Conservation (phyloP, 2,329 filamentous ascomycete species). For the Arthrinium puccinioides region DNA sequence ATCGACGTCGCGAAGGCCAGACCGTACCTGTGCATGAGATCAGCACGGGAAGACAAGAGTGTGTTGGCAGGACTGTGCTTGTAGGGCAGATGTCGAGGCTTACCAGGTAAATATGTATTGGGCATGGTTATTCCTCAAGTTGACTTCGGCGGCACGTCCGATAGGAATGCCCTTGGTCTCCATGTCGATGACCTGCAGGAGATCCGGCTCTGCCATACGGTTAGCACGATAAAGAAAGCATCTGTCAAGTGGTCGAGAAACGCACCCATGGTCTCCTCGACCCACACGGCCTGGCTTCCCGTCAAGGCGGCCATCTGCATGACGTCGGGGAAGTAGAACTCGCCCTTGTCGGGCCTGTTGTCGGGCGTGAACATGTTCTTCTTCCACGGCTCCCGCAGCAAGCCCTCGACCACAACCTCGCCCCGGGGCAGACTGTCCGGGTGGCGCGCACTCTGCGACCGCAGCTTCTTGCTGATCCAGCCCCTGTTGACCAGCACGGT, state of each 20-base stretch:
- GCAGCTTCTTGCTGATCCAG: slow-evolving; percentile 78
- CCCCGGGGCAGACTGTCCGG: slow-evolving; percentile 59
- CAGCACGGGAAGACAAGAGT: slow-evolving; percentile 4
- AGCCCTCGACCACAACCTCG: slow-evolving; percentile 71
- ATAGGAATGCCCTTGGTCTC: slow-evolving; percentile 80
- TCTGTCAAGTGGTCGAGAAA: slow-evolving; percentile 11
- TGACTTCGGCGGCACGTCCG: slow-evolving; percentile 80
- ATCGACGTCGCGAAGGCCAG: slow-evolving; percentile 77
- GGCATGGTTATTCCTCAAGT: slow-evolving; percentile 90
- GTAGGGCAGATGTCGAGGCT: slow-evolving; percentile 20
- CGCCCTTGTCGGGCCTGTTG: slow-evolving; percentile 73
- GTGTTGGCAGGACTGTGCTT: background rate
- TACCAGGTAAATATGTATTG: slow-evolving; percentile 99
- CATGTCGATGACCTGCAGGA: slow-evolving; percentile 68
- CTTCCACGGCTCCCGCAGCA: slow-evolving; percentile 86
- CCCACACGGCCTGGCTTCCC: slow-evolving; percentile 83
- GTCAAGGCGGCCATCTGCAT: slow-evolving; percentile 78
- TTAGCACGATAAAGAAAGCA: slow-evolving; percentile 11
- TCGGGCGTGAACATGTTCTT: slow-evolving; percentile 97
- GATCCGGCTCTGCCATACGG: slow-evolving; percentile 58
- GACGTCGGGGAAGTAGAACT: slow-evolving; percentile 95
- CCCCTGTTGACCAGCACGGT: slow-evolving; percentile 85
- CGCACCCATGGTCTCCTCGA: slow-evolving; percentile 90
- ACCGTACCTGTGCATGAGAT: slow-evolving; percentile 60
- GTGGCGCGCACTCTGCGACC: slow-evolving; percentile 55